phyloP scores from a whole-genome alignment of 2,329 filamentous ascomycete species.

The Graphilbum sp. region DNA sequence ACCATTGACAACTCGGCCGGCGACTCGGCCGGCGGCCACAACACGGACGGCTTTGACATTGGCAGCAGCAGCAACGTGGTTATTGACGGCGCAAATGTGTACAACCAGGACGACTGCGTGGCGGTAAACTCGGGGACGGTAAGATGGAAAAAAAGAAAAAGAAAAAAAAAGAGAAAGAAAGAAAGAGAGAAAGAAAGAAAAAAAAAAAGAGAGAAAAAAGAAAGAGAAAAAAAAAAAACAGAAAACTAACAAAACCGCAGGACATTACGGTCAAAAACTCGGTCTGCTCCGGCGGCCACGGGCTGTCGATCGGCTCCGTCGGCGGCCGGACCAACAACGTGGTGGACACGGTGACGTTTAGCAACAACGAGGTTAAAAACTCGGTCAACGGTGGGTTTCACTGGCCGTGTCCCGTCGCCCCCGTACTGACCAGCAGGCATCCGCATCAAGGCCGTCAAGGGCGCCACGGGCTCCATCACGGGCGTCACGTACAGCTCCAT shows the following conservation, averaged over 20 bases:
- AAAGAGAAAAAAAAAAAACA: too few relatives aligned
- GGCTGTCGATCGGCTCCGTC: conserved; percentile 32
- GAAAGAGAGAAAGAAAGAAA: too few relatives aligned
- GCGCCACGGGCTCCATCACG: conserved; percentile 32
- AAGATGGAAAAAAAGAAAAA: too few relatives aligned
- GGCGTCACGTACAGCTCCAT: conserved; percentile 29
- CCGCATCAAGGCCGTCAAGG: conserved; percentile 39
- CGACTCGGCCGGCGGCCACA: conserved; percentile 34
- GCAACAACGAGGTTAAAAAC: conserved; percentile 4
- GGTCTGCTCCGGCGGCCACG: conserved; percentile 36
- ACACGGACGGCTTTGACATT: conserved; percentile 45
- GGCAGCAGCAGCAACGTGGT: conserved; percentile 29
- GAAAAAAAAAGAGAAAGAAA: too few relatives aligned
- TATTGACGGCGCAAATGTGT: conserved; percentile 34
- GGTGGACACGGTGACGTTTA: conserved; percentile 34
- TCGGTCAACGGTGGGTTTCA: conserved; percentile 15
- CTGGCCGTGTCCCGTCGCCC: too few relatives aligned
- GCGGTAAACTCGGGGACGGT: conserved; percentile 25
- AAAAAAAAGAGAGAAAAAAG: too few relatives aligned
- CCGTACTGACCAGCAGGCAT: too few relatives aligned
- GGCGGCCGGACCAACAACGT: conserved; percentile 30
- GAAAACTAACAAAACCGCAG: background rate
- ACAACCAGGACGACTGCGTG: conserved; percentile 47
- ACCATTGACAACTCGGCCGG: conserved; percentile 23
- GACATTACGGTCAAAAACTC: conserved; percentile 23